phyloP scores from a whole-genome alignment of 257 asterid genomes.

The Salvia splendens region DNA sequence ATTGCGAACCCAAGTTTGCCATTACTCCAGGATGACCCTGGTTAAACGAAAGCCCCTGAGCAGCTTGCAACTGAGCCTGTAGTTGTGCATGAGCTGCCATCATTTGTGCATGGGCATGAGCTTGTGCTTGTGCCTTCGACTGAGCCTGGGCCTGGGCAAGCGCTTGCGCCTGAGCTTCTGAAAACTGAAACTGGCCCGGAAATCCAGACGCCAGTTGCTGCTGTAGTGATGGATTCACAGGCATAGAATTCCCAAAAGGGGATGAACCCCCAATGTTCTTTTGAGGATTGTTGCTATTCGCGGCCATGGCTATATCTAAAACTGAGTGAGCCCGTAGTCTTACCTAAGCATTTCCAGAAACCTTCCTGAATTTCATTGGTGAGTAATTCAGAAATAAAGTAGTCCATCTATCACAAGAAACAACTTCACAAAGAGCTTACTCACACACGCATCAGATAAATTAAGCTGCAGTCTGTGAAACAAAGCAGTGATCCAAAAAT shows the following conservation, averaged over 20 bases:
- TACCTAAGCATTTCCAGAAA: conserved; percentile 26
- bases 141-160: conserved; percentile 78
- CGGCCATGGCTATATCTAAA: conserved; percentile 58
- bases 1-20: conserved; percentile 65
- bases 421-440: conserved; percentile 23
- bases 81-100: conserved; percentile 57
- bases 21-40: conserved; percentile 64
- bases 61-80: conserved; percentile 67
- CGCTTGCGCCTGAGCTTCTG: conserved; percentile 87
- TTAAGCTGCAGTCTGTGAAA: conserved; percentile 26
- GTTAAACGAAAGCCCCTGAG: conserved; percentile 77
- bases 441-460: conserved; percentile 16
- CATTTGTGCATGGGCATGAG: conserved; percentile 67
- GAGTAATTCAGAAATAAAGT: conserved; percentile 10
- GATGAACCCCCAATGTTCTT: conserved; percentile 78
- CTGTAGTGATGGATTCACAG: conserved; percentile 58
- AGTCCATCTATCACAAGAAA: conserved; percentile 5
- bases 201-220: conserved; percentile 72
- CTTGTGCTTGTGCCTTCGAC: conserved; percentile 47
- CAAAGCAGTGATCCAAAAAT: background rate
- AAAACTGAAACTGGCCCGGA: conserved; percentile 71
- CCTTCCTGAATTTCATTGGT: conserved; percentile 26
- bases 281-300: conserved; percentile 72
- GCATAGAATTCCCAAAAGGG: conserved; percentile 74
- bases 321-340: conserved; percentile 22